Percentiles rank a stretch among this genome's conserved stretches.
These are phyloP conservation scores for sorghum (Sorghum bicolor) DNA, from an alignment of 176 grass and related monocot species.

Conservation along the genomic window DNA sequence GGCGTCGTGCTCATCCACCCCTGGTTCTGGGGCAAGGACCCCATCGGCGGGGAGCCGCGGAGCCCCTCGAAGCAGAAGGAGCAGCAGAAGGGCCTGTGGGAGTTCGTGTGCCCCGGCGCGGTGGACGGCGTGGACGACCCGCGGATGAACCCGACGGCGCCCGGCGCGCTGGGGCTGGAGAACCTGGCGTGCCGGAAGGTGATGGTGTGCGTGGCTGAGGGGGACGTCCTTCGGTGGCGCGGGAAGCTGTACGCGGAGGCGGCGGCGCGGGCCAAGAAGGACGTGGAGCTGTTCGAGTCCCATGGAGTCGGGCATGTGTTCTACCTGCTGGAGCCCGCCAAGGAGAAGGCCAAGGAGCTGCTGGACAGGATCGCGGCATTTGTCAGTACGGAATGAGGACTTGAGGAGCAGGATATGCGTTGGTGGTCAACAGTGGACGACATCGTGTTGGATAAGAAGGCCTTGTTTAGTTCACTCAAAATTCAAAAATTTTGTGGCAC, in stretches of 20 bases:
- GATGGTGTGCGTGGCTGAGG: slow-evolving; percentile 49
- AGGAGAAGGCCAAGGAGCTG: slow-evolving; percentile 39
- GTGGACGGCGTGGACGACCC: slow-evolving; percentile 43
- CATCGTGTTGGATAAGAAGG: too few relatives aligned
- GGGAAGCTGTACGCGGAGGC: slow-evolving; percentile 46
- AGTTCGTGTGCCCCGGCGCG: slow-evolving; percentile 48
- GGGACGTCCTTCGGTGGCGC: slow-evolving; percentile 35
- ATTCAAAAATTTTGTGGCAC: too few relatives aligned
- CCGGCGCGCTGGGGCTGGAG: slow-evolving; percentile 11
- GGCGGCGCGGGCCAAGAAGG: slow-evolving; percentile 15
- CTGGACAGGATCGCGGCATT: slow-evolving; percentile 35
- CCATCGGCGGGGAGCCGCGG: slow-evolving; percentile 32
- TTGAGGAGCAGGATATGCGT: too few relatives aligned
- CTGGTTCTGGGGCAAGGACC: slow-evolving; percentile 46
- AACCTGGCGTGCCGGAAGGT: slow-evolving; percentile 37
- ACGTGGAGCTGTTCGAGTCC: slow-evolving; percentile 45
- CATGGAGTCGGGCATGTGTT: slow-evolving; percentile 48
- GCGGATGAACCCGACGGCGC: slow-evolving; percentile 43
- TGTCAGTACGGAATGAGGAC: not conserved
- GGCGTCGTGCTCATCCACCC: slow-evolving; percentile 53
- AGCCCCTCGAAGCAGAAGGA: not conserved
- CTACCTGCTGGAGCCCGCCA: slow-evolving; percentile 37
- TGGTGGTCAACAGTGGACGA: too few relatives aligned
- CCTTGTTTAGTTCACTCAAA: too few relatives aligned
- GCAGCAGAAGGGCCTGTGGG: slow-evolving; percentile 45